phyloP scores from a whole-genome alignment of 164 flowering plant genomes.

The Chimonanthus praecox region DNA sequence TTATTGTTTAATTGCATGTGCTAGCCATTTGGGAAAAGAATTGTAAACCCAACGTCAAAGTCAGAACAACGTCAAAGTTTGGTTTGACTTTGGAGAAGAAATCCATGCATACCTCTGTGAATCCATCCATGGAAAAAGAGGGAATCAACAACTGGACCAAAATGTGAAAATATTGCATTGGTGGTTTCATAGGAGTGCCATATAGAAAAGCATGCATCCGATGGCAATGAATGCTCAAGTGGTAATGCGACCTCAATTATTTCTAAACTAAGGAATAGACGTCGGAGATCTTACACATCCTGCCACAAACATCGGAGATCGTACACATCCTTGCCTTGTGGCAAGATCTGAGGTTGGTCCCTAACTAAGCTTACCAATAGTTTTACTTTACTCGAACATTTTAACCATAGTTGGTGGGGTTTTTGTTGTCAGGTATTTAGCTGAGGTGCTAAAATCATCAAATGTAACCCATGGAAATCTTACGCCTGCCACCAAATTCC shows the following conservation, averaged over 20 bases:
- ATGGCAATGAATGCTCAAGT: conserved; percentile 14
- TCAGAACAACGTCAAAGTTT: conserved; percentile 23
- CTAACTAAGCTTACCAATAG: not conserved
- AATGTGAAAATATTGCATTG: conserved; percentile 13
- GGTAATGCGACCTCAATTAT: conserved; percentile 14
- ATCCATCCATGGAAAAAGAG: conserved; percentile 24
- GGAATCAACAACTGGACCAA: conserved; percentile 10
- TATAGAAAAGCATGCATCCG: conserved; percentile 22
- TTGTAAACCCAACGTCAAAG: conserved; percentile 13
- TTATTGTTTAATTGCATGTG: conserved; percentile 4
- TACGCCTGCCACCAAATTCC: too few species aligned
- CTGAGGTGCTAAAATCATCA: conserved; percentile 18
- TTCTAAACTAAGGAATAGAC: conserved; percentile 31
- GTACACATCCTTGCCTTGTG: conserved; percentile 22
- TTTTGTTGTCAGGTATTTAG: conserved; percentile 30
- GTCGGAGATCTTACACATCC: conserved; percentile 73
- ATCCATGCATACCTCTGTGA: conserved; percentile 20
- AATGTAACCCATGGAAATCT: not conserved
- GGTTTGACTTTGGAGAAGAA: conserved; percentile 16
- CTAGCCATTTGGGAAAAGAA: conserved; percentile 31
- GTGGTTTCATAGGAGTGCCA: conserved; percentile 21
- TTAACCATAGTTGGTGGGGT: not conserved
- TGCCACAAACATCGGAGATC: too few species aligned
- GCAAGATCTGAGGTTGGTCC: conserved; percentile 53
- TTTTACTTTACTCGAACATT: too few species aligned